Evolutionary conservation across 2,329 filamentous ascomycete genomes (phyloP).

Genomic region (Fusarium equiseti): DNA sequence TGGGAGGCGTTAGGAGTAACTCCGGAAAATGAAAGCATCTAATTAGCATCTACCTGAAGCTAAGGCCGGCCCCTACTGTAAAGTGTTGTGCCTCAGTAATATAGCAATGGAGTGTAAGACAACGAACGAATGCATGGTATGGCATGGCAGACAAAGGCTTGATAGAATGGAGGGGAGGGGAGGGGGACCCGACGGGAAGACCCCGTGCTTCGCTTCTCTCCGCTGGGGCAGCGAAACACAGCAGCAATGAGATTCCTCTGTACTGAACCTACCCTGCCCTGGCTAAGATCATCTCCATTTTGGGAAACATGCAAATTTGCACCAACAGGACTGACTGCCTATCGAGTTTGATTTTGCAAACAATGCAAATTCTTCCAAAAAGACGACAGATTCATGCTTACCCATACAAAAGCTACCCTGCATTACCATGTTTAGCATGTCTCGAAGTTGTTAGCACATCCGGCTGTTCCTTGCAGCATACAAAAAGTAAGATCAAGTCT

Average conservation of each 20-base stretch:
- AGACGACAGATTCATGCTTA: neutral
- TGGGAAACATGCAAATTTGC: conserved; percentile 5
- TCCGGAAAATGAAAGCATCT: conserved; percentile 4
- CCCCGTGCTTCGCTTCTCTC: conserved; percentile 20
- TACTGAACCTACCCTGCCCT: neutral
- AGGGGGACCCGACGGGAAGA: neutral
- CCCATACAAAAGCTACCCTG: conserved; percentile 7
- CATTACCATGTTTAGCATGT: conserved; percentile 23
- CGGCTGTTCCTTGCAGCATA: conserved; percentile 22
- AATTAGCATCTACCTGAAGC: neutral
- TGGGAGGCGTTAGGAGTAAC: conserved; percentile 11
- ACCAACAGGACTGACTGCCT: neutral
- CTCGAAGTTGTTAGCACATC: conserved; percentile 16
- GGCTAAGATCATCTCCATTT: conserved; percentile 10
- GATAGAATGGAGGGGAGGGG: neutral
- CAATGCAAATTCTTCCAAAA: neutral
- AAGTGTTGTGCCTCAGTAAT: neutral
- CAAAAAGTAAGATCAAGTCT: conserved; percentile 11
- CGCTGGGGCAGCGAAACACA: neutral
- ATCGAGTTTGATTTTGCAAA: neutral
- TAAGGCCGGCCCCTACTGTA: neutral
- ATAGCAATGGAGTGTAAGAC: neutral
- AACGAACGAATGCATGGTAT: neutral
- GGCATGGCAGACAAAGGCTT: neutral
- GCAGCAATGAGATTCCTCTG: neutral